phyloP scores from a whole-genome alignment of 1,139 yeast species.

The Debaryomycetaceae sp. region DNA sequence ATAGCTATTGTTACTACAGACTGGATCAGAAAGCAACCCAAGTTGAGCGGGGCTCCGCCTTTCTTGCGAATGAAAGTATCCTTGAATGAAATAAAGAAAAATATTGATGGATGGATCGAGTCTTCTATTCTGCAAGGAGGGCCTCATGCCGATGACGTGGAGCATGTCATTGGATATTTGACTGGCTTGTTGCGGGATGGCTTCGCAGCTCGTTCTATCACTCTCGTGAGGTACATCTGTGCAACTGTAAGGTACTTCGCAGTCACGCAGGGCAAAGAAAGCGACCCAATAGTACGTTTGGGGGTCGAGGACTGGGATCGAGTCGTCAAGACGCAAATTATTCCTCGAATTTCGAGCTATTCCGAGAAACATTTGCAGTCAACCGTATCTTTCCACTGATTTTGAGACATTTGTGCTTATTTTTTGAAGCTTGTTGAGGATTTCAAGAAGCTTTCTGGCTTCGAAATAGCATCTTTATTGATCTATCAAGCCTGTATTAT shows the following conservation, averaged over 20 bases:
- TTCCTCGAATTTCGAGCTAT: too few species aligned
- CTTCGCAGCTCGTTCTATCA: conserved; percentile 12
- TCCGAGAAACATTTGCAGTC: too few species aligned
- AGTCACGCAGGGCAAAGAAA: conserved; percentile 2
- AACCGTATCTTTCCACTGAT: too few species aligned
- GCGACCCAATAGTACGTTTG: conserved; percentile 4
- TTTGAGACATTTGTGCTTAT: too few species aligned
- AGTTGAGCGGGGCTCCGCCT: conserved; percentile 15
- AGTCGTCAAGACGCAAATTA: too few species aligned
- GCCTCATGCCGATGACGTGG: conserved; percentile 50
- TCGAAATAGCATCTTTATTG: too few species aligned
- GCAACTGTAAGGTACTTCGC: conserved; percentile 9
- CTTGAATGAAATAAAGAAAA: conserved; percentile 21
- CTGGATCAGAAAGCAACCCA: conserved; percentile 16
- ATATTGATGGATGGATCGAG: conserved; percentile 39
- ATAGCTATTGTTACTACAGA: conserved; percentile 13
- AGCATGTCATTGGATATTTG: conserved; percentile 21
- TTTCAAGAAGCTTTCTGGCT: conserved; percentile 7
- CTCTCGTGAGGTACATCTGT: conserved; percentile 12
- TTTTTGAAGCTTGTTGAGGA: not conserved
- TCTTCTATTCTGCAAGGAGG: conserved; percentile 35
- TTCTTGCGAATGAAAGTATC: conserved; percentile 23
- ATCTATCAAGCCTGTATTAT: too few species aligned
- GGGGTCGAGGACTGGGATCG: conserved; percentile 14
- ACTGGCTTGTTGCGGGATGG: conserved; percentile 10